Percentiles rank a stretch among this genome's conserved stretches.
Evolutionary conservation across 2,329 filamentous ascomycete species (phyloP).

Genomic region (Alternaria hordeiaustralica): DNA sequence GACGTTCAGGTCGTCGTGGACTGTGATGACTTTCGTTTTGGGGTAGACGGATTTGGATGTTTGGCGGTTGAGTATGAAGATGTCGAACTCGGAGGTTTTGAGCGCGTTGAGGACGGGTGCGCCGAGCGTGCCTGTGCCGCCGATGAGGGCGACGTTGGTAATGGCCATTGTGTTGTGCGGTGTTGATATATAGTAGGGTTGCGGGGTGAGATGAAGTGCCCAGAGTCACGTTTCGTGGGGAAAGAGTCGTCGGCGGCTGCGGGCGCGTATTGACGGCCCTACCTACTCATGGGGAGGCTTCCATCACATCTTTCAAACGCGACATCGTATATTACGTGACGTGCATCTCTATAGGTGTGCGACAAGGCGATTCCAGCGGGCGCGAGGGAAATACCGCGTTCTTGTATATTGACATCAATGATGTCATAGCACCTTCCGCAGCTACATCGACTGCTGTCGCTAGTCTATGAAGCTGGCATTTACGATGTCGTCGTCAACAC

Average conservation of each 20-base stretch:
- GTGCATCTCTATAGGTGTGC: not conserved
- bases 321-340: not conserved
- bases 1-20: constrained; percentile 47
- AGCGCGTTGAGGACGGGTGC: constrained; percentile 43
- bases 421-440: not conserved
- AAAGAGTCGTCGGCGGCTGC: not conserved
- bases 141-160: constrained; percentile 52
- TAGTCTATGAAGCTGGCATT: not conserved
- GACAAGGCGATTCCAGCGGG: accelerated
- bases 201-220: not conserved
- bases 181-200: not conserved
- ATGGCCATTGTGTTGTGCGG: constrained; percentile 23
- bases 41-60: constrained; percentile 50
- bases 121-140: constrained; percentile 47
- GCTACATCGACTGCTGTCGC: not conserved
- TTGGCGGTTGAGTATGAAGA: constrained; percentile 43
- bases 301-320: not conserved
- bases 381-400: no score
- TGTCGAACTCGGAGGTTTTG: constrained; percentile 38
- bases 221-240: not conserved
- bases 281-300: not conserved
- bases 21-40: constrained; percentile 52
- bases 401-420: not conserved
- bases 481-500: no score
- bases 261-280: not conserved